Conservation (phyloP, 164 flowering plant genomes). For the Aristolochia californica region DNA sequence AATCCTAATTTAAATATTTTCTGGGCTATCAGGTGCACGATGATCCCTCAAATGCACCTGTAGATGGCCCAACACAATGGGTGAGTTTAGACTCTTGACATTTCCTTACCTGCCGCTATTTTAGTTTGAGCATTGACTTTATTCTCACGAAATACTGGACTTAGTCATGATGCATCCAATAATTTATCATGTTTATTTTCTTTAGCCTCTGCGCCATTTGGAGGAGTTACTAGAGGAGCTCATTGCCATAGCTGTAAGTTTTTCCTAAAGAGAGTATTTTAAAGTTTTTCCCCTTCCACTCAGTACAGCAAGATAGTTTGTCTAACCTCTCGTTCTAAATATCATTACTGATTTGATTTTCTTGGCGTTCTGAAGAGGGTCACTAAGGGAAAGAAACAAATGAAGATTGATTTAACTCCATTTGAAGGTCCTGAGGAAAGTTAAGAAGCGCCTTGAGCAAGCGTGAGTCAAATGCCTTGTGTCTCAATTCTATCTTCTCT, state of each 20-base stretch:
- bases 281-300: neutral
- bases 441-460: neutral
- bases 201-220: conserved; percentile 64
- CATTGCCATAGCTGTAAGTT: conserved; percentile 62
- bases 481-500: too few species aligned
- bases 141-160: neutral
- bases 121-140: neutral
- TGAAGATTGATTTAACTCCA: conserved; percentile 69
- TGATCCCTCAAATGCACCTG: conserved; percentile 88
- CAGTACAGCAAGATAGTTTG: too few species aligned
- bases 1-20: neutral
- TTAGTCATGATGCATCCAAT: too few species aligned
- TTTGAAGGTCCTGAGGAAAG: conserved; percentile 20
- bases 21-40: conserved; percentile 62
- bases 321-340: too few species aligned
- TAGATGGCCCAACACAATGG: conserved; percentile 99
- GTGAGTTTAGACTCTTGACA: conserved; percentile 32
- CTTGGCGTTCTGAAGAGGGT: conserved; percentile 30
- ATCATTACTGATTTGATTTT: neutral
- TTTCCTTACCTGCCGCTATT: too few species aligned
- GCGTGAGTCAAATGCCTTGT: too few species aligned
- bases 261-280: too few species aligned
- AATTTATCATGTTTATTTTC: neutral
- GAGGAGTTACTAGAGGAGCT: conserved; percentile 77
- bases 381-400: conserved; percentile 52